Evolutionary conservation across 495 filamentous ascomycete genomes (phyloP).

Genomic region (Aspergillus wentii): DNA sequence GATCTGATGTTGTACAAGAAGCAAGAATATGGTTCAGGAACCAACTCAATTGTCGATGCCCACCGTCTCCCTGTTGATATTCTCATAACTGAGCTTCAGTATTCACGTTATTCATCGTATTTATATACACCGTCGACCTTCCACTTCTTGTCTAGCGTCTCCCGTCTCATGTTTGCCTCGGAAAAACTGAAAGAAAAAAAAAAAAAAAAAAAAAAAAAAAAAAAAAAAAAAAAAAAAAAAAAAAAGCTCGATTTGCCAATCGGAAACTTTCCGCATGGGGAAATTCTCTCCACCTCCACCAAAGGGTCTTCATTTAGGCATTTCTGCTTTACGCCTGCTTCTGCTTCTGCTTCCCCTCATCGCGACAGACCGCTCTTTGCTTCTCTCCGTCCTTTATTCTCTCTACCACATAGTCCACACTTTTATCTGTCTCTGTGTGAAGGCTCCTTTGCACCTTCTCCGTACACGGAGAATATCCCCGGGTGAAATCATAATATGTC

Average conservation of each 20-base stretch:
- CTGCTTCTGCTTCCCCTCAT: neutral
- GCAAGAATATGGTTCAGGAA: too few relatives aligned
- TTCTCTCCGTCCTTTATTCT: neutral
- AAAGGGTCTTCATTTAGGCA: too few relatives aligned
- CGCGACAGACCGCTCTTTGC: neutral
- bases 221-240: conserved; percentile 13
- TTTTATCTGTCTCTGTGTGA: neutral
- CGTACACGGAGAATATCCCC: too few relatives aligned
- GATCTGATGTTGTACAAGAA: too few relatives aligned
- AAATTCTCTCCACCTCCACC: neutral
- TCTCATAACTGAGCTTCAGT: too few relatives aligned
- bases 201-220: neutral
- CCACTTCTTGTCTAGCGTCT: conserved; percentile 1
- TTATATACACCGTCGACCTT: conserved; percentile 3
- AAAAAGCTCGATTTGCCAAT: conserved; percentile 34
- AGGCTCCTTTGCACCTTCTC: too few relatives aligned
- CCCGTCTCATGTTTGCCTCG: neutral
- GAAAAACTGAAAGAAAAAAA: neutral
- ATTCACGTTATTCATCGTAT: too few relatives aligned
- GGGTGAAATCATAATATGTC: too few relatives aligned
- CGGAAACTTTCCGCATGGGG: neutral
- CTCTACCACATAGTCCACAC: neutral
- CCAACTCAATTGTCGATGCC: too few relatives aligned
- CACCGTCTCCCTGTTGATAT: too few relatives aligned
- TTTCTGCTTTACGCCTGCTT: neutral